Conservation (phyloP, 2,329 filamentous ascomycete genomes). For the Cadophora gregata region DNA sequence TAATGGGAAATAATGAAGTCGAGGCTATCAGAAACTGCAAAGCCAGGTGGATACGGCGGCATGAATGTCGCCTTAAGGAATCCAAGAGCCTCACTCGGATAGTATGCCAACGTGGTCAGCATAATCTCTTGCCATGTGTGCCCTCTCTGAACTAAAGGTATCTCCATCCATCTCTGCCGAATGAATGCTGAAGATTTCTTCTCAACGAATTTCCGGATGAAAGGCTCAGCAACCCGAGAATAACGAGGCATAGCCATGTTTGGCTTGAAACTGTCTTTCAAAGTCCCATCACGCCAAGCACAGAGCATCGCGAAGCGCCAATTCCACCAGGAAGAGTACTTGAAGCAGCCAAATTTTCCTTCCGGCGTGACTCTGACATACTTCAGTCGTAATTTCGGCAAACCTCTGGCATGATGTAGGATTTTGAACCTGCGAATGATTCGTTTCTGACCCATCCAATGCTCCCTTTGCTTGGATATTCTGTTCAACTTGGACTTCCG, state of each 20-base stretch:
- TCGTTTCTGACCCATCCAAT: conserved; percentile 1
- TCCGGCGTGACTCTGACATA: conserved; percentile 18
- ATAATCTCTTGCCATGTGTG: conserved; percentile 36
- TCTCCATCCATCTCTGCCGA: conserved; percentile 24
- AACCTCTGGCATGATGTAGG: neutral
- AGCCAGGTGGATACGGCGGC: conserved; percentile 32
- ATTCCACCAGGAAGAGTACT: conserved; percentile 20
- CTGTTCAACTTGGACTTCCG: neutral
- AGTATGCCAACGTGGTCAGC: conserved; percentile 25
- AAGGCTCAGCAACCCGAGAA: neutral
- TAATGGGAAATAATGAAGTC: conserved; percentile 36
- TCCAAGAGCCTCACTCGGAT: conserved; percentile 35
- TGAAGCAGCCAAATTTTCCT: conserved; percentile 2
- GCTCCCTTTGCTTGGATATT: neutral
- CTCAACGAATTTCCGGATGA: conserved; percentile 4
- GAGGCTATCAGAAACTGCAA: conserved; percentile 34
- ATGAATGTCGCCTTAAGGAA: conserved; percentile 36
- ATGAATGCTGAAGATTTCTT: conserved; percentile 13
- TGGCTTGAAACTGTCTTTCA: neutral
- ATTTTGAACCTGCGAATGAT: neutral
- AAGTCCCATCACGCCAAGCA: conserved; percentile 18
- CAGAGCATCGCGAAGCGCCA: conserved; percentile 28
- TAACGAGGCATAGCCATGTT: neutral
- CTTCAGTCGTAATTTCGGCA: conserved; percentile 1
- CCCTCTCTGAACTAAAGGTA: neutral